Evolutionary conservation across 2,329 filamentous ascomycete species (phyloP).

Genomic region (Ceratocystis smalleyi): DNA sequence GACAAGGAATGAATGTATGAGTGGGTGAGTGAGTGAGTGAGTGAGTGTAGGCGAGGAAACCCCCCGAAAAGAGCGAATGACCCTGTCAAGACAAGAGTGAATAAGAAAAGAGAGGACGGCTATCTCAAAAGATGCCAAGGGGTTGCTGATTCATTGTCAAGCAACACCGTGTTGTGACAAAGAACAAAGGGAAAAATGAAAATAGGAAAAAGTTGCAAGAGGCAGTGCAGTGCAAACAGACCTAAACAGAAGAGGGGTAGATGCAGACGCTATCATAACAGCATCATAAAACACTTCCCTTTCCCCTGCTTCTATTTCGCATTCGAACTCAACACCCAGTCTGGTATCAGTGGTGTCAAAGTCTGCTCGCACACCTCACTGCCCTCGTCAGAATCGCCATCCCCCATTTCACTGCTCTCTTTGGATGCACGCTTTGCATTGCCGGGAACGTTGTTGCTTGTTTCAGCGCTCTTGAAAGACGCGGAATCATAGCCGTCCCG

Average conservation of each 20-base stretch:
- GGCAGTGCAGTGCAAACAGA: background rate
- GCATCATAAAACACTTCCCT: background rate
- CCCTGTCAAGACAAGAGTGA: background rate
- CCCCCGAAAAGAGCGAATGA: background rate
- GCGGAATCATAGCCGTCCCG: constrained; percentile 3
- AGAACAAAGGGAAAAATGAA: constrained; percentile 1
- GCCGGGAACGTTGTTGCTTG: constrained; percentile 18
- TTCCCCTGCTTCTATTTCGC: constrained; percentile 25
- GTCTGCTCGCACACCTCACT: constrained; percentile 26
- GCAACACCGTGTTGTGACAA: background rate
- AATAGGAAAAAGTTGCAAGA: background rate
- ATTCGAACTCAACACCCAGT: constrained; percentile 43
- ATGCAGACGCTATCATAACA: constrained; percentile 1
- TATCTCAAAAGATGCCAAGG: constrained; percentile 12
- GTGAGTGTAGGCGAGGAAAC: background rate
- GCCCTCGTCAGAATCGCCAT: constrained; percentile 3
- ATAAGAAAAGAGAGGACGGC: constrained; percentile 9
- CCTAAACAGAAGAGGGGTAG: background rate
- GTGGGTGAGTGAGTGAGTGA: background rate
- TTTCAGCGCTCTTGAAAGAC: constrained; percentile 9
- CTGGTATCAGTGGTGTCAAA: constrained; percentile 45
- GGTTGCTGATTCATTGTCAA: background rate
- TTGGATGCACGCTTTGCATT: constrained; percentile 17
- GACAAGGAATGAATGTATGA: background rate
- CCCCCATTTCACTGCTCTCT: constrained; percentile 18